Percentiles rank a stretch among this genome's conserved stretches.
phyloP scores from a whole-genome alignment of 352 stramenopile species.

The Pythium aquatile region DNA sequence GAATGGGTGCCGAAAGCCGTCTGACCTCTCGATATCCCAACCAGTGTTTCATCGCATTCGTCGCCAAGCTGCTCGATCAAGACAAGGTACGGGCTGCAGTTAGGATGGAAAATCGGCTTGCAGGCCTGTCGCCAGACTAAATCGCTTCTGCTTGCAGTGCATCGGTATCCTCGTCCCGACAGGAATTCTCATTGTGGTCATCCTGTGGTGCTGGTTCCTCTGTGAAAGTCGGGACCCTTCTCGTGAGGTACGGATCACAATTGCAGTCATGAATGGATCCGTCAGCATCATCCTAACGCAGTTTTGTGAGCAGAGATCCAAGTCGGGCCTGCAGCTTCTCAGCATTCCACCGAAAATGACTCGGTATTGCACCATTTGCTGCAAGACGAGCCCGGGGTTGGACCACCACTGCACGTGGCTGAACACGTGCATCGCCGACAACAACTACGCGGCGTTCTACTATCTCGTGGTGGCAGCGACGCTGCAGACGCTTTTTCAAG shows the following conservation, averaged over 20 bases:
- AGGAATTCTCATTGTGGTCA: constrained; percentile 46
- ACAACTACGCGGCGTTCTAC: constrained; percentile 86
- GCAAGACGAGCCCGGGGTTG: constrained; percentile 75
- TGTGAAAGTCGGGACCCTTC: constrained; percentile 68
- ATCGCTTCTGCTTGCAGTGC: constrained; percentile 33
- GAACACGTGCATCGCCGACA: constrained; percentile 84
- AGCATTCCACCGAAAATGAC: constrained; percentile 55
- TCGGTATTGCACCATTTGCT: constrained; percentile 82
- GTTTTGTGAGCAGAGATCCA: constrained; percentile 30
- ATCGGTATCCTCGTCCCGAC: constrained; percentile 68
- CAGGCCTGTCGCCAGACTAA: neutral
- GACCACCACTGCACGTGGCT: constrained; percentile 89
- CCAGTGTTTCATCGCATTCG: constrained; percentile 59
- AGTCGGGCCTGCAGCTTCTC: constrained; percentile 37
- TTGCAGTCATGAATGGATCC: neutral
- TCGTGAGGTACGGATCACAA: constrained; percentile 32
- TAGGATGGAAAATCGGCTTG: neutral
- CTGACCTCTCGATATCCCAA: neutral
- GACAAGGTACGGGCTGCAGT: constrained; percentile 39
- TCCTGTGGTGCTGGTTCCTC: constrained; percentile 62
- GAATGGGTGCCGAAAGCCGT: neutral
- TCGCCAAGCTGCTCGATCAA: constrained; percentile 47
- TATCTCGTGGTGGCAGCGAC: constrained; percentile 62
- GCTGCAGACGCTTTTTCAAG: constrained; percentile 58
- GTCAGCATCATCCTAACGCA: neutral